These are phyloP conservation scores for Craspedostauros australis DNA, from an alignment of 108 stramenopile genomes.

Conservation along the genomic window DNA sequence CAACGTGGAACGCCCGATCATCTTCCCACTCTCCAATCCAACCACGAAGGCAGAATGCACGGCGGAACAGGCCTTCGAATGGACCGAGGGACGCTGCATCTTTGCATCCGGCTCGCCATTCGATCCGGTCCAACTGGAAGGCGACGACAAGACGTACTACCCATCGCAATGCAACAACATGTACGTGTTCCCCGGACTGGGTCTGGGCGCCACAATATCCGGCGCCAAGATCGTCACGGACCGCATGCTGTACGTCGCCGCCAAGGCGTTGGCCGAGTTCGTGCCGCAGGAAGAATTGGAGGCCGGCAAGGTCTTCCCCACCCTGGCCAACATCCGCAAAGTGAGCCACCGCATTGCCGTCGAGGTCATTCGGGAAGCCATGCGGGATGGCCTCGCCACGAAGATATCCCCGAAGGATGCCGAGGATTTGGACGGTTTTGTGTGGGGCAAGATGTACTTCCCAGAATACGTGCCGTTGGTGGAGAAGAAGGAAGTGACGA, in stretches of 20 bases:
- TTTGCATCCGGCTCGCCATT: conserved; percentile 97
- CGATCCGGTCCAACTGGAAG: conserved; percentile 75
- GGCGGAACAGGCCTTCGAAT: conserved; percentile 94
- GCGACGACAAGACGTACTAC: conserved; percentile 61
- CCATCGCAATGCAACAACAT: conserved; percentile 94
- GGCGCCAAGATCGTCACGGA: conserved; percentile 83
- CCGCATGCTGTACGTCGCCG: conserved; percentile 86
- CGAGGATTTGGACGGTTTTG: conserved; percentile 54
- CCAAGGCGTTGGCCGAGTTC: conserved; percentile 79
- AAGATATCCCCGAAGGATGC: conserved; percentile 48
- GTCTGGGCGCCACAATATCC: conserved; percentile 81
- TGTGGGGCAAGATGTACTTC: conserved; percentile 78
- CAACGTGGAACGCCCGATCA: conserved; percentile 78
- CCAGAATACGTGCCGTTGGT: conserved; percentile 83
- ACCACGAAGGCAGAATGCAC: conserved; percentile 96
- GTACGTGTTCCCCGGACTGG: conserved; percentile 79
- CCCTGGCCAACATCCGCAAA: conserved; percentile 73
- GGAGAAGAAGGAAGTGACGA: conserved; percentile 55
- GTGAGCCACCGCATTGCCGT: conserved; percentile 83
- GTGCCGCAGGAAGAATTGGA: conserved; percentile 72
- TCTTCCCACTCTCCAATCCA: conserved; percentile 97
- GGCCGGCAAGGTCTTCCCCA: conserved; percentile 84
- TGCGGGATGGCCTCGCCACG: conserved; percentile 63
- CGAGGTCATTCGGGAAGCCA: conserved; percentile 85
- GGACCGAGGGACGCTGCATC: conserved; percentile 90